Evolutionary conservation across 1,284 basidiomycete species (phyloP).

Genomic region (Macrocybe sp.): DNA sequence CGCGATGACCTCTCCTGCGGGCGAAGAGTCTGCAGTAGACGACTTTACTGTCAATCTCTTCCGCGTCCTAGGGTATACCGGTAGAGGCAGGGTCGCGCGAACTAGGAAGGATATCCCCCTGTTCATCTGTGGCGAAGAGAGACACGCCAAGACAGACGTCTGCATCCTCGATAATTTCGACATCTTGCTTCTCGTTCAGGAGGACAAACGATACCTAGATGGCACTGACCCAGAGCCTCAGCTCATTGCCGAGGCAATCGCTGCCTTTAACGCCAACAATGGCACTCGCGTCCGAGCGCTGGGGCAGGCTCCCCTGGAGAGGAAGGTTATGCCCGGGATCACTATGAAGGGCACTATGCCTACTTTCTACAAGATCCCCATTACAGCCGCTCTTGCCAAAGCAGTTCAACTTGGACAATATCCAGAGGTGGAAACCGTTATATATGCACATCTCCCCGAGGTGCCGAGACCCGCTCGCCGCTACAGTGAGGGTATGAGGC

Average conservation of each 20-base stretch:
- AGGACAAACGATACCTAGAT: slow-evolving; percentile 21
- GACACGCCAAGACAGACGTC: slow-evolving; percentile 21
- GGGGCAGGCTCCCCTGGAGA: too few relatives aligned
- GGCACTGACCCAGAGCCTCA: slow-evolving; percentile 12
- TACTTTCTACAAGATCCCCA: slow-evolving; percentile 26
- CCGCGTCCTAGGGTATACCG: slow-evolving; percentile 16
- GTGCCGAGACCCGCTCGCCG: slow-evolving; percentile 20
- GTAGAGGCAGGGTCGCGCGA: slow-evolving; percentile 11
- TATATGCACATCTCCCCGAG: slow-evolving; percentile 15
- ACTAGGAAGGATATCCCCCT: slow-evolving; percentile 20
- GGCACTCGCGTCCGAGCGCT: too few relatives aligned
- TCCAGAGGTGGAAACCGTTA: slow-evolving; percentile 19
- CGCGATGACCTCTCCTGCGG: slow-evolving; percentile 14
- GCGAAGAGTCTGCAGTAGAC: slow-evolving; percentile 21
- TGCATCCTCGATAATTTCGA: slow-evolving; percentile 22
- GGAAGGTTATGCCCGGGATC: slow-evolving; percentile 19
- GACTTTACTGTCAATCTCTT: slow-evolving; percentile 27
- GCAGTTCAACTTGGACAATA: slow-evolving; percentile 21
- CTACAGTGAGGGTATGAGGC: slow-evolving; percentile 23
- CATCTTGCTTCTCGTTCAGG: slow-evolving; percentile 23
- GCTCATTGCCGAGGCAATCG: slow-evolving; percentile 25
- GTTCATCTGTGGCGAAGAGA: slow-evolving; percentile 20
- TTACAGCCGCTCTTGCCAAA: slow-evolving; percentile 20
- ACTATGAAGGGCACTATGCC: slow-evolving; percentile 24
- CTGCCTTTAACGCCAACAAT: slow-evolving; percentile 30